Percentiles rank a stretch among this genome's conserved stretches.
Evolutionary conservation across 2,329 filamentous ascomycete species (phyloP).

Genomic region (Diplocarpon rosae): DNA sequence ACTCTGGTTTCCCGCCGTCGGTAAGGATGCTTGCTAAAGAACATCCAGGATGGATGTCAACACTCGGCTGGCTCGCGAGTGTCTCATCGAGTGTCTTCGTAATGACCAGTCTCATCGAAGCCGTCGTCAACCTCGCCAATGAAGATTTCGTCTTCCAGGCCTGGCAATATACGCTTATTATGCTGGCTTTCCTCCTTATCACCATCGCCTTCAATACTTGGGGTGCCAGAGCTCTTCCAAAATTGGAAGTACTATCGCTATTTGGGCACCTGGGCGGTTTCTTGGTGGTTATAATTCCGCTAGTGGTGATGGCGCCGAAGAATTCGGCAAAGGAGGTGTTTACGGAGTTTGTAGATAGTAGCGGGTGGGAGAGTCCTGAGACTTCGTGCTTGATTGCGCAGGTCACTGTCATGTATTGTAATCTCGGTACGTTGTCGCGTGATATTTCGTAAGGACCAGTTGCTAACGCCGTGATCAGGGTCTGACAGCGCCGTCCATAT

Average conservation of each 20-base stretch:
- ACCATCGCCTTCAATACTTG: slow-evolving; percentile 35
- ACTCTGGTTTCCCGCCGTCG: not conserved
- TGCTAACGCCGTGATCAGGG: slow-evolving; percentile 5
- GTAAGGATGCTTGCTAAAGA: slow-evolving; percentile 2
- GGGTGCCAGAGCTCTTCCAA: slow-evolving; percentile 30
- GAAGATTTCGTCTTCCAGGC: slow-evolving; percentile 27
- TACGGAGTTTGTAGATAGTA: slow-evolving; percentile 25
- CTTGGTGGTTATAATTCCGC: slow-evolving; percentile 31
- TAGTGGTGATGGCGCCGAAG: slow-evolving; percentile 26
- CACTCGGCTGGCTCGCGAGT: slow-evolving; percentile 35
- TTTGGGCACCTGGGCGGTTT: slow-evolving; percentile 36
- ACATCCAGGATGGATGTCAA: slow-evolving; percentile 33
- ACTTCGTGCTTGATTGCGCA: slow-evolving; percentile 30
- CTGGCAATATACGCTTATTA: slow-evolving; percentile 36
- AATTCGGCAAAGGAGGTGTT: slow-evolving; percentile 24
- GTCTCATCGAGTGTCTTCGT: slow-evolving; percentile 33
- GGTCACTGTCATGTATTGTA: slow-evolving; percentile 22
- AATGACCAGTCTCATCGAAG: slow-evolving; percentile 35
- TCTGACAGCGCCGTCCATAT: slow-evolving; percentile 28
- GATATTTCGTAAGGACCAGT: not conserved
- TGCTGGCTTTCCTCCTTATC: slow-evolving; percentile 32
- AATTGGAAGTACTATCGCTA: slow-evolving; percentile 34
- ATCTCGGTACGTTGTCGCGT: slow-evolving; percentile 21
- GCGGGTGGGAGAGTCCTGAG: slow-evolving; percentile 27
- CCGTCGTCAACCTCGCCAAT: slow-evolving; percentile 28